These are phyloP conservation scores for Rhodotorula graminis DNA, from an alignment of 768 basidiomycete species.

Conservation along the genomic window DNA sequence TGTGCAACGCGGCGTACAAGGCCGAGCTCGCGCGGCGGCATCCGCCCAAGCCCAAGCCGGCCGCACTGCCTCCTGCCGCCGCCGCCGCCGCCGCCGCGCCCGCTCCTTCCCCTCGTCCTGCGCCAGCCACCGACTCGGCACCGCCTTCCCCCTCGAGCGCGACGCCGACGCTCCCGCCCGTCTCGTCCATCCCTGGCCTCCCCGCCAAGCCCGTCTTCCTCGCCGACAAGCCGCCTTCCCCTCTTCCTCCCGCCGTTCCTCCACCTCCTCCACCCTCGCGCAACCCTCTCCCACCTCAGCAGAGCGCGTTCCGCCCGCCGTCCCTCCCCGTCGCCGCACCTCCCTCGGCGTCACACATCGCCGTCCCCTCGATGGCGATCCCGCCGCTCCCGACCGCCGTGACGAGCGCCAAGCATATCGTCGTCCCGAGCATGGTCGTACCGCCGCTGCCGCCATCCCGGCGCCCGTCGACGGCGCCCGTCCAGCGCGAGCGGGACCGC, in stretches of 20 bases:
- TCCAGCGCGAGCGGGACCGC: background rate
- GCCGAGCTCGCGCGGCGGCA: constrained; percentile 50
- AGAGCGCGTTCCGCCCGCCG: background rate
- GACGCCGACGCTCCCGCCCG: background rate
- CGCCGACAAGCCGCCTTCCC: constrained; percentile 15
- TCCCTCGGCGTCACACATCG: background rate
- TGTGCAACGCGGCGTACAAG: constrained; percentile 61
- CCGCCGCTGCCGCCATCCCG: background rate
- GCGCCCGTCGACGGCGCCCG: background rate
- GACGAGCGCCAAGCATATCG: constrained; percentile 1
- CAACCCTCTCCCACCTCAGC: constrained; percentile 47
- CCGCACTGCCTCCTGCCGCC: constrained; percentile 2
- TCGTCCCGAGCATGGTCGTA: constrained; percentile 10
- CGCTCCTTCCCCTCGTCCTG: background rate
- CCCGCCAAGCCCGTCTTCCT: constrained; percentile 14
- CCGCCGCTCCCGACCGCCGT: background rate
- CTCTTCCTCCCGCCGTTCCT: constrained; percentile 35
- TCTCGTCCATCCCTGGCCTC: constrained; percentile 1
- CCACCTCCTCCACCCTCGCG: constrained; percentile 46
- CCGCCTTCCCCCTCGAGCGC: background rate
- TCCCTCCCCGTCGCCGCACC: background rate
- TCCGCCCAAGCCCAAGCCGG: constrained; percentile 13
- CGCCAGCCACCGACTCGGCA: background rate
- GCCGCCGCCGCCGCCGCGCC: background rate
- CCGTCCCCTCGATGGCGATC: background rate